Conservation (phyloP, 2,329 filamentous ascomycete genomes). For the Ciborinia camelliae region DNA sequence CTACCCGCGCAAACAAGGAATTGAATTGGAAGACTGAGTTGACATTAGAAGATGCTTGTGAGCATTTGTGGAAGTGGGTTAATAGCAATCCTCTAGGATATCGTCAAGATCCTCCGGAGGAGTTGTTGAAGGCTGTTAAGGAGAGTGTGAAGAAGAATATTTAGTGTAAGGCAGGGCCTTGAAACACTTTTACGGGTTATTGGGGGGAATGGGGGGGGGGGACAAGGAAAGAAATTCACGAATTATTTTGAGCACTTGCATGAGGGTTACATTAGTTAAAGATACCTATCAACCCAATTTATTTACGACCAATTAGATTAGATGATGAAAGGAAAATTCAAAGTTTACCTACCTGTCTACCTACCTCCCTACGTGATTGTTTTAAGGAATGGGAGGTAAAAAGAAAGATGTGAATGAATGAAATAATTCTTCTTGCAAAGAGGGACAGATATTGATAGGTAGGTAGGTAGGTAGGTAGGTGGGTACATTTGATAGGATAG, state of each 20-base stretch:
- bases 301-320: not conserved
- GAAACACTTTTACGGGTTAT: not conserved
- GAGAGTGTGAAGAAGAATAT: constrained; percentile 21
- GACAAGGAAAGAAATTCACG: not conserved
- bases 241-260: constrained; percentile 12
- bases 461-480: too few species aligned
- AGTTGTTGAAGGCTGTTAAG: constrained; percentile 67
- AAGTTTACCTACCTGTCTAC: too few species aligned
- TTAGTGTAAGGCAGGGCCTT: not conserved
- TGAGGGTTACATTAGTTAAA: constrained; percentile 14
- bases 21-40: constrained; percentile 88
- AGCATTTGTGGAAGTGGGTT: constrained; percentile 95
- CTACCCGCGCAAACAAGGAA: constrained; percentile 80
- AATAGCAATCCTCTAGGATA: constrained; percentile 96
- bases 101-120: constrained; percentile 81
- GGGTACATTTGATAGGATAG: too few species aligned
- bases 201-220: not conserved
- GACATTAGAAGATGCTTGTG: constrained; percentile 88
- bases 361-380: too few species aligned
- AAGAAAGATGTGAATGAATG: too few species aligned
- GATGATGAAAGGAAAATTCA: too few species aligned
- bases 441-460: too few species aligned
- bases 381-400: too few species aligned
- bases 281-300: constrained; percentile 10
- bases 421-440: too few species aligned